Evolutionary conservation across 2,329 filamentous ascomycete genomes (phyloP).

Genomic region (Aspergillus brunneoviolaceus): DNA sequence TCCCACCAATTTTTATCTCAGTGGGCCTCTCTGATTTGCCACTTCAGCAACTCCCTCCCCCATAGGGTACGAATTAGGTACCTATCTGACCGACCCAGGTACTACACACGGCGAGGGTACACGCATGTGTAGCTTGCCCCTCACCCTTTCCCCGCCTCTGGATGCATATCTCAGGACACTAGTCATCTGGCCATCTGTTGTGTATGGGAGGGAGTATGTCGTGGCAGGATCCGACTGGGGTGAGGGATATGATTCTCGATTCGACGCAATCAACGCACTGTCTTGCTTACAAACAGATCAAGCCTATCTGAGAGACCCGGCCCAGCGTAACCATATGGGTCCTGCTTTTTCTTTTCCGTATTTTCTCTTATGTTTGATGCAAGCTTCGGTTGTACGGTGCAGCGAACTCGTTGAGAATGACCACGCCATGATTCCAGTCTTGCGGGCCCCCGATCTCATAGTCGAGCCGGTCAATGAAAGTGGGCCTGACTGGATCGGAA

Average conservation of each 20-base stretch:
- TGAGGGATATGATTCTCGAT: background rate
- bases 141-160: background rate
- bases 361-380: too few species aligned
- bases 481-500: background rate
- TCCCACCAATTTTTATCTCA: background rate
- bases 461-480: background rate
- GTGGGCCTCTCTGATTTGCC: background rate
- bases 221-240: constrained; percentile 8
- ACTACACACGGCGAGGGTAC: background rate
- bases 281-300: background rate
- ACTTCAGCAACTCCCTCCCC: background rate
- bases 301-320: background rate
- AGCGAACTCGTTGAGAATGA: background rate
- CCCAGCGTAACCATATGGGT: too few species aligned
- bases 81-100: background rate
- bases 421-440: background rate
- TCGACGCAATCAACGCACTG: background rate
- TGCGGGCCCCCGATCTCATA: background rate
- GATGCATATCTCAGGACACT: too few species aligned
- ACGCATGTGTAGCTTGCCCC: background rate
- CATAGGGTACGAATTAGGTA: background rate
- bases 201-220: background rate
- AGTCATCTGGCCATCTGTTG: background rate
- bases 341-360: too few species aligned
- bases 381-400: background rate